These are phyloP conservation scores for Arachis monticola DNA, from an alignment of 331 rosid species.

Conservation along the genomic window DNA sequence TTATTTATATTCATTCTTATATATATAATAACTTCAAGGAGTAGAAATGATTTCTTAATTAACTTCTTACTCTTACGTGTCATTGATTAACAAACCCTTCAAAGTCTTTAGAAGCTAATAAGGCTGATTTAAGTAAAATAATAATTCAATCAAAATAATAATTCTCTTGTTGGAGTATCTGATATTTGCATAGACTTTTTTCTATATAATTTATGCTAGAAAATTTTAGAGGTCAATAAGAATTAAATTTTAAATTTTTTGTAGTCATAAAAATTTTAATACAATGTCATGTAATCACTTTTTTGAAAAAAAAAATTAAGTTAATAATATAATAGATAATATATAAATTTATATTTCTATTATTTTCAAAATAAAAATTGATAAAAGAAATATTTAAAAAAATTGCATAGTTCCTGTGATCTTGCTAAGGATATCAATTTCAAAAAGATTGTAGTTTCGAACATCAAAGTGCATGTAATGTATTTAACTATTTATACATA, in stretches of 20 bases:
- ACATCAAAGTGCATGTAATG: background rate
- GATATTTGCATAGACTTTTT: too few species aligned
- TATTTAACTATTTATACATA: background rate
- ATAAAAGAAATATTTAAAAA: background rate
- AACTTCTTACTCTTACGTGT: background rate
- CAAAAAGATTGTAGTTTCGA: background rate
- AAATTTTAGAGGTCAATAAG: too few species aligned
- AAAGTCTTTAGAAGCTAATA: background rate
- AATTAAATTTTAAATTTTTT: too few species aligned
- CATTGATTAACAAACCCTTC: background rate
- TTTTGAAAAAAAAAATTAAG: too few species aligned
- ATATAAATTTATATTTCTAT: too few species aligned
- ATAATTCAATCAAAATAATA: too few species aligned
- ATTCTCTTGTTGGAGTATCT: too few species aligned
- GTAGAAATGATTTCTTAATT: conserved; percentile 3
- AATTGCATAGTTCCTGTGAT: background rate
- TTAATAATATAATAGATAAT: too few species aligned
- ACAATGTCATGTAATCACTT: too few species aligned
- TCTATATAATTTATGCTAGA: too few species aligned
- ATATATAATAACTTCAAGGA: background rate
- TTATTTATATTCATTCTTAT: background rate
- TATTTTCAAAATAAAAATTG: too few species aligned
- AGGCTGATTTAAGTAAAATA: background rate
- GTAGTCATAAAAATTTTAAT: too few species aligned
- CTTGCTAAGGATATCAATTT: background rate